phyloP scores from a whole-genome alignment of 2,329 filamentous ascomycete species.

The Diaporthe vaccinii region DNA sequence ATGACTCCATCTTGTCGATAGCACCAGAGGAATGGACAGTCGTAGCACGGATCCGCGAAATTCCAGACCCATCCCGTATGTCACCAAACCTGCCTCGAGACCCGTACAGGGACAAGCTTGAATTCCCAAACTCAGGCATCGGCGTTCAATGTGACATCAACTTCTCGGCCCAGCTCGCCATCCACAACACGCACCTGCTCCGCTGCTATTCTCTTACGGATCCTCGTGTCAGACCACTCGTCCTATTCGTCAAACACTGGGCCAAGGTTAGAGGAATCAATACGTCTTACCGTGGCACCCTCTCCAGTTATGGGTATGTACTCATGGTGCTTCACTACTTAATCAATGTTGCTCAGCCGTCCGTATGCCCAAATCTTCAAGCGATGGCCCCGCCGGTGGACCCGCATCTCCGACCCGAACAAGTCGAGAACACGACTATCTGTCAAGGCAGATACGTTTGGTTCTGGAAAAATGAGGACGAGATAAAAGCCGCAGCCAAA shows the following conservation, averaged over 20 bases:
- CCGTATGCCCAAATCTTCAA: conserved; percentile 88
- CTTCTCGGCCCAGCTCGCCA: conserved; percentile 85
- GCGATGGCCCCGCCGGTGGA: conserved; percentile 61
- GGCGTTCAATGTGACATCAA: conserved; percentile 96
- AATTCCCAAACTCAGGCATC: conserved; percentile 81
- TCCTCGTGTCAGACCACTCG: conserved; percentile 80
- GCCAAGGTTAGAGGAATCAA: conserved; percentile 89
- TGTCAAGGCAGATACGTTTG: conserved; percentile 78
- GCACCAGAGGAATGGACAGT: conserved; percentile 50
- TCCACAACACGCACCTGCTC: conserved; percentile 87
- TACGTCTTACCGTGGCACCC: conserved; percentile 85
- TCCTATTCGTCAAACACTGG: conserved; percentile 92
- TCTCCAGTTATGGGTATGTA: conserved; percentile 92
- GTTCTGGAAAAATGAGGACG: conserved; percentile 83
- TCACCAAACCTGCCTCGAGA: conserved; percentile 66
- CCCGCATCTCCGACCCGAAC: conserved; percentile 53
- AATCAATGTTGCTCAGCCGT: conserved; percentile 83
- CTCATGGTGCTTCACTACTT: conserved; percentile 94
- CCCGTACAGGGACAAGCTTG: conserved; percentile 71
- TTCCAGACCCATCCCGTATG: conserved; percentile 65
- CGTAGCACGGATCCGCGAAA: conserved; percentile 58
- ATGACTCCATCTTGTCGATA: conserved; percentile 55
- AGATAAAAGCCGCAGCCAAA: conserved; percentile 73
- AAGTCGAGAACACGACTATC: conserved; percentile 55
- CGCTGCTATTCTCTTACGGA: conserved; percentile 88